Base-by-base conservation (phyloP, 192 early-diverging fungal species). In the Coemansia sp. region DNA sequence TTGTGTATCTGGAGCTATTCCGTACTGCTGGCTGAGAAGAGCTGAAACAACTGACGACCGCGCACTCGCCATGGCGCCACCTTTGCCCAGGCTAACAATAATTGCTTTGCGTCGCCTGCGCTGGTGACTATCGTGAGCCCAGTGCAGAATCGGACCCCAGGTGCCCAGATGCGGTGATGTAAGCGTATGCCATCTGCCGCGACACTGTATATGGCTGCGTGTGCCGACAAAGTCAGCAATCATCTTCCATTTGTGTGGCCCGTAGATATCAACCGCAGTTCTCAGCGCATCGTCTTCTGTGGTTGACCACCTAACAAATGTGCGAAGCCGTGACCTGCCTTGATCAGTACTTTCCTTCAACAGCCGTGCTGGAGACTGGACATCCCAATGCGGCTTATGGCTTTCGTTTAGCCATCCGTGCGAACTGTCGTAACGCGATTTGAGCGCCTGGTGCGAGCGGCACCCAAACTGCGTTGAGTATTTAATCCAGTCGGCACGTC, bases 281-380 rank as follows among this genome's bases (percentile, higher is more conserved):
- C 47, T 30, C 46, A 73, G 44, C 14, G 71, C 42, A 24, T 73
- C 65, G 53, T 73, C 71, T 48, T 73, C 71, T 15, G 59, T 53
- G 1, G 44, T 22, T 17, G 71, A 46, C 71, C 71, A 73, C 43
- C 43, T 22, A 5, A 23, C 21, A 18, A 27, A 15, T 44, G 15
- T 46, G 11, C 40, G 42, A 8, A 23, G 23, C 30, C 7, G 2
- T 0, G 22, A 48, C 24, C 2, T 21, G 9, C 22, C 12, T 12
- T 9, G 10, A 5, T 25, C 3, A 12, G 4, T 19, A 1, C 10
- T 48, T 18, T 22, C 12, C 46, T 12, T 23, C 12, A 8, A 8
- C 46, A 10, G 3, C 46, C 10, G 21, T 1, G 19, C 8, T 48
- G 27, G 7, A 21, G n/a, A 6, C 23, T 48, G 17, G 43, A 15